Evolutionary conservation across 2,329 filamentous ascomycete species (phyloP), one percentile per base, ranked within the genome.

Genomic region (Gnomoniopsis sp.): DNA sequence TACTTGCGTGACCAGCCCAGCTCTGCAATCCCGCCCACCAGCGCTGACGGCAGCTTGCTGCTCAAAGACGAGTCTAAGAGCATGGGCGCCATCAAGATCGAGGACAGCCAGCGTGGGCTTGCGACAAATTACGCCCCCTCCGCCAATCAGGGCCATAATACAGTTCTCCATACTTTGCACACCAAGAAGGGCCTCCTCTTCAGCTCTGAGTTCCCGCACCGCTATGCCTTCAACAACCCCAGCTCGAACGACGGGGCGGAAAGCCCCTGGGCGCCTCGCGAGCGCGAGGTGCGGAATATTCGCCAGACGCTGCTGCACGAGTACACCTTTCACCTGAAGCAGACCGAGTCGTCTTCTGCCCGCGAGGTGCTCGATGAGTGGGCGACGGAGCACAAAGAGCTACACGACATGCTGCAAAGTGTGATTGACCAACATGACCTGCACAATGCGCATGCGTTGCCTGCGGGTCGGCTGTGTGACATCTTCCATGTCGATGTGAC

Each of bases 401-500:
- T 88, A 60, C 76, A 79, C 63, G 76, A 80, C 52, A 75, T 78
- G 38, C 76, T 87, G 3, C 75, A 81, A 55, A 71, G 77, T 2
- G 74, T 78, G 11, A 71, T 75, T 2, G 74, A 78, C 11, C 53
- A 59, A 23, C 60, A 62, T 44, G 46, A 59, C 38, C 57, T 62
- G 53, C 57, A 59, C 51, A 59, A 59, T 34, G 60, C 60, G 19
- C 60, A 62, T 43, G 77, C 82, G 34, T 41, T 57, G 38, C 57
- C 58, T 6, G 49, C 57, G 19, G 76, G 84, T 63, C 74, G 78
- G 22, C 79, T 79, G 41, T 82, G 84, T 60, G 79, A 82, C 62
- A 79, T 87, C 38, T 74, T 88, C 62, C 84, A 88, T 71, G 84
- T 87, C 75, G 83, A 86, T 61, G 78, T 82, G 4, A 83, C 83